Evolutionary conservation across 768 basidiomycete species (phyloP).

Genomic region (Podaxis sp.): DNA sequence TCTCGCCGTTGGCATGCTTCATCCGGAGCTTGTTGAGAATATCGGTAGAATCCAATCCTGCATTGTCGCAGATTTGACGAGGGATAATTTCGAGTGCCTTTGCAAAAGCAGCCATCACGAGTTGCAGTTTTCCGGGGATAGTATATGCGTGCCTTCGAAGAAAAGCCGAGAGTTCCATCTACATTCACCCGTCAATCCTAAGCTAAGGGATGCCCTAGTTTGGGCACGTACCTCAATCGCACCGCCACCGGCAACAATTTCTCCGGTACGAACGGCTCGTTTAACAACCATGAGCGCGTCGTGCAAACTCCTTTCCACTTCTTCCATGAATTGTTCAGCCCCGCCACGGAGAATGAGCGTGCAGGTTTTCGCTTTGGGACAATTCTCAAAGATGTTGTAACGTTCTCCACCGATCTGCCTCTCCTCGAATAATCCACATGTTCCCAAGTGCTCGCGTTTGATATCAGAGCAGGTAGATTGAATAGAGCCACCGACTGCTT

Average conservation of each 20-base stretch:
- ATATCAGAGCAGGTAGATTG: slow-evolving; percentile 98
- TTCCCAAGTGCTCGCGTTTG: slow-evolving; percentile 83
- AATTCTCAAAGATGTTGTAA: slow-evolving; percentile 93
- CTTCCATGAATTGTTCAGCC: slow-evolving; percentile 98
- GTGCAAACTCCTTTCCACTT: slow-evolving; percentile 95
- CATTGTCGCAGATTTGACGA: slow-evolving; percentile 98
- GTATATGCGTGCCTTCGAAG: slow-evolving; percentile 88
- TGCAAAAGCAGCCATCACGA: slow-evolving; percentile 93
- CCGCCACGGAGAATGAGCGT: slow-evolving; percentile 93
- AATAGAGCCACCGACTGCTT: slow-evolving; percentile 92
- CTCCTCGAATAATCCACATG: slow-evolving; percentile 92
- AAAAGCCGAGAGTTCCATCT: slow-evolving; percentile 98
- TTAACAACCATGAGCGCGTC: slow-evolving; percentile 99
- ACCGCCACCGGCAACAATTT: slow-evolving; percentile 96
- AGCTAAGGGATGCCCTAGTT: slow-evolving; percentile 4
- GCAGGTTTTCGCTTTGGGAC: slow-evolving; percentile 93
- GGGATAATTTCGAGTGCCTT: slow-evolving; percentile 98
- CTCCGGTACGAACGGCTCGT: slow-evolving; percentile 91
- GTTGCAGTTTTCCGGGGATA: slow-evolving; percentile 93
- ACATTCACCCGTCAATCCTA: slow-evolving; percentile 8
- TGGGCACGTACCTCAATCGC: slow-evolving; percentile 77
- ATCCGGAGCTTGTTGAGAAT: slow-evolving; percentile 96
- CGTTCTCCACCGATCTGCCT: slow-evolving; percentile 95
- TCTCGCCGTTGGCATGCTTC: slow-evolving; percentile 87
- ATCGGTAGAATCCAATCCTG: slow-evolving; percentile 96